Base-by-base conservation (phyloP, 768 basidiomycete genomes). In the Lanmaoa pseudosensibilis region DNA sequence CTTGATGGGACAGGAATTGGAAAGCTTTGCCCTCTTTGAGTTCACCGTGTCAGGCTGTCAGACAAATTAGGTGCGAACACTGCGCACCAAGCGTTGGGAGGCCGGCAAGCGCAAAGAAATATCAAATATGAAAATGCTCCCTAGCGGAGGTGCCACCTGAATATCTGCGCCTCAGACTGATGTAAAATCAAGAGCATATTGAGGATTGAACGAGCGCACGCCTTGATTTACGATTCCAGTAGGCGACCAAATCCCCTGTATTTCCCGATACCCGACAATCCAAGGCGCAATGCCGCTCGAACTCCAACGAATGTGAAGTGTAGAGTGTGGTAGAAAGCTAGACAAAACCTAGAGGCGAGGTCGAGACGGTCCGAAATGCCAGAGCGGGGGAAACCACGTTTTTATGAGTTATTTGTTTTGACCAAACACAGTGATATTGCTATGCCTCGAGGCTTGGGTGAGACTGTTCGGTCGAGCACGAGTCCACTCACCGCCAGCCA, bases 381-480 rank as follows among this genome's bases (percentile, higher is more conserved):
- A n/a, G n/a, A 10, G 25, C 13, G 23, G 34, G 46, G 21, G 21
- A 23, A 48, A 48, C 43, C 5, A 25, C 7, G 38, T 25, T 32
- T n/a, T 30, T 33, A 61, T 59, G 54, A 56, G 47, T 63, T 71
- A 33, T 71, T 71, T 71, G 70, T 71, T 45, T 53, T 27, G 52
- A 15, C 64, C 70, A 73, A 71, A 71, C 49, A 71, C 27, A 27
- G 27, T 2, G 56, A 63, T 45, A 63, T 61, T 52, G 58, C 56
- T 7, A 36, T 12, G 71, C 71, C 70, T 71, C 56, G 65, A 68
- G 71, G 70, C 58, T 65, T 60, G 12, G 54, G 69, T 18, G 59
- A 67, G 63, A 62, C 27, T 27, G 27, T 27, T 27, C 27, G 27
- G 55, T 53, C 57, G 50, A 55, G 52, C 59, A 63, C 65, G 53